Conservation (phyloP, 495 filamentous ascomycete genomes). For the Xeromyces bisporus region DNA sequence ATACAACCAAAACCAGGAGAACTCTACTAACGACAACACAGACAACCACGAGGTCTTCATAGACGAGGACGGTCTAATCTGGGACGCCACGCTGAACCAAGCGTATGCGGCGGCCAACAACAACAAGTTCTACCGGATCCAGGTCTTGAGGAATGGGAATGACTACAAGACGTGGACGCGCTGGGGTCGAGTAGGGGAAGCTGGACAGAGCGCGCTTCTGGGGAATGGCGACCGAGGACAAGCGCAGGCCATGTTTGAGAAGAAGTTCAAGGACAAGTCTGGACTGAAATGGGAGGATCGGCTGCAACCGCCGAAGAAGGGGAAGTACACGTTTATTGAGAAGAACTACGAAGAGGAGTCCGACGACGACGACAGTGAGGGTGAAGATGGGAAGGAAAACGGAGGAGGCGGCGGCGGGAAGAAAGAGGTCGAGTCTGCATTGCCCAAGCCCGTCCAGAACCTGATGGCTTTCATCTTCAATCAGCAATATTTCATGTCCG, state of each 20-base stretch:
- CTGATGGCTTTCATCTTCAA: conserved; percentile 78
- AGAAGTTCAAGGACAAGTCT: conserved; percentile 66
- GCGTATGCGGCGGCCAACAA: conserved; percentile 37
- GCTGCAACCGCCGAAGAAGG: conserved; percentile 35
- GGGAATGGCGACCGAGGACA: conserved; percentile 19
- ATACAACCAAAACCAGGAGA: conserved; percentile 2
- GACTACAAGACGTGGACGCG: conserved; percentile 45
- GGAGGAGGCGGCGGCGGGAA: conserved; percentile 6
- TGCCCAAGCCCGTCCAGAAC: conserved; percentile 40
- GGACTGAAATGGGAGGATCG: conserved; percentile 53
- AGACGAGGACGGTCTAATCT: conserved; percentile 44
- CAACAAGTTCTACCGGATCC: conserved; percentile 61
- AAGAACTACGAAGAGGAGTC: conserved; percentile 49
- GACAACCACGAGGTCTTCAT: conserved; percentile 41
- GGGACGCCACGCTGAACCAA: conserved; percentile 35
- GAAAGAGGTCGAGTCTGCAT: conserved; percentile 31
- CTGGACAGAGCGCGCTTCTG: conserved; percentile 38
- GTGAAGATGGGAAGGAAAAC: conserved; percentile 10
- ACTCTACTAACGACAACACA: conserved; percentile 1
- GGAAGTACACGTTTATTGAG: conserved; percentile 68
- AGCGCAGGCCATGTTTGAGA: conserved; percentile 42
- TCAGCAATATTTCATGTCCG: conserved; percentile 41
- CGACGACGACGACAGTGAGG: conserved; percentile 36
- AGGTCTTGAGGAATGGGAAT: conserved; percentile 19
- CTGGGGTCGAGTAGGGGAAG: conserved; percentile 67